phyloP scores from a whole-genome alignment of 2,329 filamentous ascomycete species.

The Phoma sp. region DNA sequence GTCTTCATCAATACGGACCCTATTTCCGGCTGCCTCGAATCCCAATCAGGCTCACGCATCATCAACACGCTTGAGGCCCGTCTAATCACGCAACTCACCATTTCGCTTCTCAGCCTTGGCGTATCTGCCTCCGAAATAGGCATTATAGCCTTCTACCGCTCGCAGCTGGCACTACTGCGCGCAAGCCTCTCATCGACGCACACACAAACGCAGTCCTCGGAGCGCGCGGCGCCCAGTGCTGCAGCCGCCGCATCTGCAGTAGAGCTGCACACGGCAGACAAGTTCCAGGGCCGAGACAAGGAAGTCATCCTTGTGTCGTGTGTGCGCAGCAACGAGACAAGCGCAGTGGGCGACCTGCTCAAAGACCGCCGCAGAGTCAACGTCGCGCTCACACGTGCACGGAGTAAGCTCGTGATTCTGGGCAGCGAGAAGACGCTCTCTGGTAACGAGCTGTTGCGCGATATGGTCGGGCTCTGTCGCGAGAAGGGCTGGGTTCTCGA shows the following conservation, averaged over 20 bases:
- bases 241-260: slow-evolving; percentile 54
- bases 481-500: slow-evolving; percentile 80
- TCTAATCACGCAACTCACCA: slow-evolving; percentile 79
- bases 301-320: slow-evolving; percentile 87
- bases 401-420: slow-evolving; percentile 87
- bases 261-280: slow-evolving; percentile 96
- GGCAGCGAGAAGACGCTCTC: slow-evolving; percentile 80
- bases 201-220: slow-evolving; percentile 53
- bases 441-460: slow-evolving; percentile 73
- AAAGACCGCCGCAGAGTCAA: slow-evolving; percentile 94
- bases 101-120: slow-evolving; percentile 76
- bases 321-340: slow-evolving; percentile 83
- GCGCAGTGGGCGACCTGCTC: slow-evolving; percentile 86
- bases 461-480: slow-evolving; percentile 80
- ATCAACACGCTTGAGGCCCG: slow-evolving; percentile 85
- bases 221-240: slow-evolving; percentile 36
- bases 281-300: slow-evolving; percentile 96
- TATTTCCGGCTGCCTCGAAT: slow-evolving; percentile 70
- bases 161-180: slow-evolving; percentile 83
- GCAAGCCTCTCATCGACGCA: slow-evolving; percentile 67
- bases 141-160: slow-evolving; percentile 96
- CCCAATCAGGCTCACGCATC: slow-evolving; percentile 77
- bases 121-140: slow-evolving; percentile 80
- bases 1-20: slow-evolving; percentile 89
- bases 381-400: slow-evolving; percentile 91